phyloP scores from a whole-genome alignment of 108 stramenopile genomes.

The Epithemia pelagica region DNA sequence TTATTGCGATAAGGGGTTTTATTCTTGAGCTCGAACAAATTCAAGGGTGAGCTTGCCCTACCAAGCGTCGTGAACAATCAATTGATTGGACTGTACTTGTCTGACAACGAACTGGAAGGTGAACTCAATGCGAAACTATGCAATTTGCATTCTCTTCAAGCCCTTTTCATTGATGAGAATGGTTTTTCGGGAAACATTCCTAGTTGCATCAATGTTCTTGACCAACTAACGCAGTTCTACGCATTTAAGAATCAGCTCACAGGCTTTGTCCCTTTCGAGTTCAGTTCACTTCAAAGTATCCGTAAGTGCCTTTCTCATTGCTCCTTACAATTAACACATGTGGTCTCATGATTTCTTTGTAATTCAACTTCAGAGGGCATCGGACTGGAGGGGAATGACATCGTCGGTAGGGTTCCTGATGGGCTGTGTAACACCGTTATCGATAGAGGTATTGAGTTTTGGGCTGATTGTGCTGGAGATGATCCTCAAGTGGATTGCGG shows the following conservation, averaged over 20 bases:
- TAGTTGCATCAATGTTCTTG: slow-evolving; percentile 38
- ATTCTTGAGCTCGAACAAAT: slow-evolving; percentile 41
- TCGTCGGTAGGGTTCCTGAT: slow-evolving; percentile 46
- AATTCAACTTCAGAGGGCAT: slow-evolving; percentile 14
- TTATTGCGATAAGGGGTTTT: slow-evolving; percentile 5
- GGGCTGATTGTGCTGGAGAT: slow-evolving; percentile 30
- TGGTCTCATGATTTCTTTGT: background rate
- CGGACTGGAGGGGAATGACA: slow-evolving; percentile 51
- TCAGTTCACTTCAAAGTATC: slow-evolving; percentile 15
- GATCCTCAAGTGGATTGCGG: background rate
- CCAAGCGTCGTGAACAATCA: slow-evolving; percentile 29
- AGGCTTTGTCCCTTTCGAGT: slow-evolving; percentile 28
- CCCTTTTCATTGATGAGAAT: slow-evolving; percentile 47
- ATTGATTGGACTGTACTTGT: slow-evolving; percentile 50
- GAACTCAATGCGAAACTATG: slow-evolving; percentile 40
- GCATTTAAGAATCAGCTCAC: slow-evolving; percentile 40
- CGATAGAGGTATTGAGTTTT: slow-evolving; percentile 17
- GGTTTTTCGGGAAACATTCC: slow-evolving; percentile 56
- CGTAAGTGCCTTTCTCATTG: slow-evolving; percentile 6
- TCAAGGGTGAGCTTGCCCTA: slow-evolving; percentile 58
- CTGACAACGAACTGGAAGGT: slow-evolving; percentile 54
- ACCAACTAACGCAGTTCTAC: slow-evolving; percentile 51
- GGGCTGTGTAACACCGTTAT: slow-evolving; percentile 23
- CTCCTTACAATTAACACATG: no score
- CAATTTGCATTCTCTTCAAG: slow-evolving; percentile 42